phyloP scores from a whole-genome alignment of 2,329 filamentous ascomycete species.

The Hymenoscyphus infarciens region DNA sequence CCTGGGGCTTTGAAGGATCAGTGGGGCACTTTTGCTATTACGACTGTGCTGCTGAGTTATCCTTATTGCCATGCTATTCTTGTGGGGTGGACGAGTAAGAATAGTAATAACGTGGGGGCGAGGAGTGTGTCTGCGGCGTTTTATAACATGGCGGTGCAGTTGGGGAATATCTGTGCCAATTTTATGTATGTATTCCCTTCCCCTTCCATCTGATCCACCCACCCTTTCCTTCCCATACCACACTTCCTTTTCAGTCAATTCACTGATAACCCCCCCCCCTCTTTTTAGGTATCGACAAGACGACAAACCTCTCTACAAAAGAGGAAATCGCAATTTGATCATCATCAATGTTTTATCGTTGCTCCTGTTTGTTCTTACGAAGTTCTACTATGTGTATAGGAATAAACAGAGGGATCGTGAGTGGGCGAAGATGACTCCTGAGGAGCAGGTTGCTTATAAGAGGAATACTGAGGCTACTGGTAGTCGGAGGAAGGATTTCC shows the following conservation, averaged over 20 bases:
- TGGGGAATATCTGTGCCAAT: slow-evolving; percentile 39
- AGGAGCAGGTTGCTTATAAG: slow-evolving; percentile 39
- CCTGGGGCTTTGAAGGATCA: slow-evolving; percentile 26
- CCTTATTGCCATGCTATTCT: slow-evolving; percentile 34
- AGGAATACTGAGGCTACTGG: slow-evolving; percentile 38
- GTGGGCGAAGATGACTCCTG: slow-evolving; percentile 44
- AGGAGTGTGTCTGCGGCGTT: slow-evolving; percentile 59
- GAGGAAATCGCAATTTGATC: slow-evolving; percentile 56
- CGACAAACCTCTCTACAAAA: slow-evolving; percentile 52
- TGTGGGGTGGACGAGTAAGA: slow-evolving; percentile 47
- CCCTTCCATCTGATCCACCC: too few species aligned
- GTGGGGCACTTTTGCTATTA: slow-evolving; percentile 39
- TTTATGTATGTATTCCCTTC: slow-evolving; percentile 39
- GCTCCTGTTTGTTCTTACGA: slow-evolving; percentile 47
- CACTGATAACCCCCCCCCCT: too few species aligned
- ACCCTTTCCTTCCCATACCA: too few species aligned
- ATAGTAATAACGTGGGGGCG: slow-evolving; percentile 59
- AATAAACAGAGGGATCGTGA: slow-evolving; percentile 41
- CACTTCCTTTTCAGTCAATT: too few species aligned
- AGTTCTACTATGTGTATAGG: slow-evolving; percentile 45
- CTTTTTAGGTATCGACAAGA: slow-evolving; percentile 43
- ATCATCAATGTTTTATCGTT: slow-evolving; percentile 46
- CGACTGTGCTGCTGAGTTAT: slow-evolving; percentile 31
- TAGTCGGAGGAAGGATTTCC: slow-evolving; percentile 40
- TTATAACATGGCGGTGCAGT: slow-evolving; percentile 51